phyloP scores from a whole-genome alignment of 2,329 filamentous ascomycete species.

The Colletotrichum sidae region DNA sequence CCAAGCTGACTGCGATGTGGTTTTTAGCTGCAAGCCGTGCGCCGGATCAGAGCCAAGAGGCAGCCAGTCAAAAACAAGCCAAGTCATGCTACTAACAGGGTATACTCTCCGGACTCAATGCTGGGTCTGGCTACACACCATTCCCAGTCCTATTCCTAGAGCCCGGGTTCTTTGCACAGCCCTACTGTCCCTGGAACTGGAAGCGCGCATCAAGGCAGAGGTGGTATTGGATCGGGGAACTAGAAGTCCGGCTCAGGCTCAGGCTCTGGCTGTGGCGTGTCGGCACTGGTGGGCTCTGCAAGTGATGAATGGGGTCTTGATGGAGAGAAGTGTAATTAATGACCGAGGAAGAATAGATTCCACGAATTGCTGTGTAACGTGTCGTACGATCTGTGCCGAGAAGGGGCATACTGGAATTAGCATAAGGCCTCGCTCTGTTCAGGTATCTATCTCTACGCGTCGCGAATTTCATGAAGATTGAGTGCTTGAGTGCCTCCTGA shows the following conservation, averaged over 20 bases:
- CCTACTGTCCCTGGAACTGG: conserved; percentile 33
- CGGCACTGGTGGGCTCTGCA: conserved; percentile 19
- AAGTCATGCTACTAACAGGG: conserved; percentile 1
- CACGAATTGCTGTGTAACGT: conserved; percentile 20
- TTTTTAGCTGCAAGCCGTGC: neutral
- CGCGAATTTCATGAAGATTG: no score
- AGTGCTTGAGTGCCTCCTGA: conserved; percentile 3
- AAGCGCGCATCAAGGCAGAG: neutral
- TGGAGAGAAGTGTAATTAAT: conserved; percentile 2
- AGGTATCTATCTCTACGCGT: no score
- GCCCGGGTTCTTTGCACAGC: conserved; percentile 33
- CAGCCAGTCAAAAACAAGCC: conserved; percentile 1
- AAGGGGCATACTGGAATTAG: no score
- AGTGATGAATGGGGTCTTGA: neutral
- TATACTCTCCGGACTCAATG: neutral
- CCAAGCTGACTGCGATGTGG: conserved; percentile 28
- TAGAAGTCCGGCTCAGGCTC: conserved; percentile 10
- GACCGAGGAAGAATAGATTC: neutral
- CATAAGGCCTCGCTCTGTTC: conserved; percentile 13
- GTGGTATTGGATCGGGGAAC: neutral
- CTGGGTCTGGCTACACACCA: neutral
- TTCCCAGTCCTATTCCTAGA: conserved; percentile 34
- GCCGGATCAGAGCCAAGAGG: conserved; percentile 5
- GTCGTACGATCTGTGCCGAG: neutral
- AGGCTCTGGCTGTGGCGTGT: conserved; percentile 29